A percentile compares a stretch with the other conserved stretches of the same genome.
Evolutionary conservation across 2,329 filamentous ascomycete genomes (phyloP).

Genomic region (Microdochium trichocladiopsis): DNA sequence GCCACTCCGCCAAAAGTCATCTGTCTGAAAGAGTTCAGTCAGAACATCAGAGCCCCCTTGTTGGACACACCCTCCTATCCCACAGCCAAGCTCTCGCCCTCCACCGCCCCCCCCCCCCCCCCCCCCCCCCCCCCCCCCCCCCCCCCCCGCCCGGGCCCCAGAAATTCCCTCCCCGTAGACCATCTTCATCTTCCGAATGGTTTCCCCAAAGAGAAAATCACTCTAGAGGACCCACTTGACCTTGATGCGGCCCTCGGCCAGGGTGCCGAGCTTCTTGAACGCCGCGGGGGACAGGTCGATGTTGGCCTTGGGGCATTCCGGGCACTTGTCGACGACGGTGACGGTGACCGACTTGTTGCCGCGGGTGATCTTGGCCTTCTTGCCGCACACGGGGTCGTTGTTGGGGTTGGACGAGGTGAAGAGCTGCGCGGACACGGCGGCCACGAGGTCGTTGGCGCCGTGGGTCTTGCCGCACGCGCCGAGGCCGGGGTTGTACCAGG

Average conservation of each 20-base stretch:
- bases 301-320: slow-evolving; percentile 21
- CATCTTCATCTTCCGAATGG: not conserved
- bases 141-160: not conserved
- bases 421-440: slow-evolving; percentile 51
- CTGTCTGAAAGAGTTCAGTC: not conserved
- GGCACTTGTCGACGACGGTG: slow-evolving; percentile 54
- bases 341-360: slow-evolving; percentile 44
- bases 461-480: slow-evolving; percentile 55
- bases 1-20: not conserved
- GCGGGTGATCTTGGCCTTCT: slow-evolving; percentile 47
- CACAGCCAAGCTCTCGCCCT: no score
- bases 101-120: not conserved
- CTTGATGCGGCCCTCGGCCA: slow-evolving; percentile 15
- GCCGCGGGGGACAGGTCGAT: slow-evolving; percentile 37
- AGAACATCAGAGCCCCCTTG: not conserved
- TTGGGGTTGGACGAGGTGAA: slow-evolving; percentile 56
- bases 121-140: no score
- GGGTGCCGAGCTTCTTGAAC: slow-evolving; percentile 21
- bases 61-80: not conserved
- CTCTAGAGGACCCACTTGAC: slow-evolving; percentile 12
- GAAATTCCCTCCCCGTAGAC: not conserved
- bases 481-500: slow-evolving; percentile 52
- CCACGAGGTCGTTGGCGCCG: slow-evolving; percentile 43
- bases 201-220: not conserved
- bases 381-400: slow-evolving; percentile 53